Conservation (phyloP, 805 yeast genomes). For the Saccharomycopsis sp. region DNA sequence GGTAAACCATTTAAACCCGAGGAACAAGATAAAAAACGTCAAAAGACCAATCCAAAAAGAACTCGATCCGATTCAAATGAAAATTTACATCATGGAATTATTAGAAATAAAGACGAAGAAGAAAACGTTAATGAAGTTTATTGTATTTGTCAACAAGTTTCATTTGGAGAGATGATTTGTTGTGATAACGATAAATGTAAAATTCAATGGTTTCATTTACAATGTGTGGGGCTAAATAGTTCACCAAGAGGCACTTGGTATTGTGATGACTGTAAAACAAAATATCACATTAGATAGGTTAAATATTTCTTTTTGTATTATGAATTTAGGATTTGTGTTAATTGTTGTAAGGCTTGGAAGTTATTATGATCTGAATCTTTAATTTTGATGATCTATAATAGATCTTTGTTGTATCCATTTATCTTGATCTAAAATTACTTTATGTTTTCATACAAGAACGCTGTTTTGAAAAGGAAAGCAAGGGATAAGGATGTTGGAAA, state of each 20-base stretch:
- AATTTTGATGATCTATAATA: too few species aligned
- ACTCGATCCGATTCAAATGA: background rate
- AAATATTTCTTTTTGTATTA: too few species aligned
- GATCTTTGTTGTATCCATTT: too few species aligned
- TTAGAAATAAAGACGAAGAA: conserved; percentile 9
- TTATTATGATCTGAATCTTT: too few species aligned
- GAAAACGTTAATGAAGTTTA: conserved; percentile 15
- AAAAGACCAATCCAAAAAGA: background rate
- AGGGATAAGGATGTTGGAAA: too few species aligned
- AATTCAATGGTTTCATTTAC: conserved; percentile 48
- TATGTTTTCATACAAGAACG: too few species aligned
- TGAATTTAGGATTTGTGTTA: too few species aligned
- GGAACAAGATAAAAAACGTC: background rate
- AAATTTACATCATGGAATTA: background rate
- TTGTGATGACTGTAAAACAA: conserved; percentile 74
- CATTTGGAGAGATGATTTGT: conserved; percentile 98
- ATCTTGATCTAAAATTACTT: too few species aligned
- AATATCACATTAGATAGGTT: conserved; percentile 26
- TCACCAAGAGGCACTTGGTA: conserved; percentile 95
- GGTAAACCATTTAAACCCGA: too few species aligned
- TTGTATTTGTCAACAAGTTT: conserved; percentile 93
- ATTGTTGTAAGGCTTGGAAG: too few species aligned
- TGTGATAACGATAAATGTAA: conserved; percentile 88
- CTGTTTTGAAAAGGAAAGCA: too few species aligned
- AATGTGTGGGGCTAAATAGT: conserved; percentile 78